phyloP scores from a whole-genome alignment of 1,139 yeast species.

The Protomyces arabidopsidicola region DNA sequence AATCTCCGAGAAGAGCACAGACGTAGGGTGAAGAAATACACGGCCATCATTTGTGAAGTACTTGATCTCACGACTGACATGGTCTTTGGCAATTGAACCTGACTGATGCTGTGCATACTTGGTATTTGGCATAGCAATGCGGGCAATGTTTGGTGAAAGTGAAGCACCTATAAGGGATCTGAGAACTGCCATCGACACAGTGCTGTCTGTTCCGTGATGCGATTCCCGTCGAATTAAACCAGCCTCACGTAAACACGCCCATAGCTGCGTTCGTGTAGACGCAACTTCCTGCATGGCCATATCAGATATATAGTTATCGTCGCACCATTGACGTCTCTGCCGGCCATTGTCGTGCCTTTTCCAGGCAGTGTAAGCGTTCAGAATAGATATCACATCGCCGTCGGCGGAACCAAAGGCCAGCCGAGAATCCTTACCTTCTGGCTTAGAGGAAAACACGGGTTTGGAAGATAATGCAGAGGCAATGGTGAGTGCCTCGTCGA shows the following conservation, averaged over 20 bases:
- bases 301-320: slow-evolving; percentile 60
- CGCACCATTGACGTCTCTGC: slow-evolving; percentile 49
- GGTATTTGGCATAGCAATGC: slow-evolving; percentile 76
- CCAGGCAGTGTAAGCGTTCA: slow-evolving; percentile 55
- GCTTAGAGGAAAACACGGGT: slow-evolving; percentile 60
- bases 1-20: slow-evolving; percentile 54
- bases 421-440: slow-evolving; percentile 56
- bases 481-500: slow-evolving; percentile 67
- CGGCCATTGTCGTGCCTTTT: slow-evolving; percentile 36
- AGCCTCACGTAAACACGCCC: slow-evolving; percentile 62
- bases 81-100: slow-evolving; percentile 80
- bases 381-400: slow-evolving; percentile 74
- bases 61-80: slow-evolving; percentile 69
- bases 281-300: slow-evolving; percentile 64
- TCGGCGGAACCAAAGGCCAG: slow-evolving; percentile 43
- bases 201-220: neutral
- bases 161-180: slow-evolving; percentile 73
- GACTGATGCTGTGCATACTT: slow-evolving; percentile 63
- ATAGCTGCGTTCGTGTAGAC: slow-evolving; percentile 64
- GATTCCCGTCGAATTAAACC: slow-evolving; percentile 48
- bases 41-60: slow-evolving; percentile 48
- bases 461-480: slow-evolving; percentile 74
- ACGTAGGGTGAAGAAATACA: slow-evolving; percentile 80
- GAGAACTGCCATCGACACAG: slow-evolving; percentile 36
- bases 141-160: slow-evolving; percentile 73